Evolutionary conservation across 202 grass and related monocot genomes (phyloP), one percentile per base, ranked within the genome.

Genomic region (Setaria viridis): DNA sequence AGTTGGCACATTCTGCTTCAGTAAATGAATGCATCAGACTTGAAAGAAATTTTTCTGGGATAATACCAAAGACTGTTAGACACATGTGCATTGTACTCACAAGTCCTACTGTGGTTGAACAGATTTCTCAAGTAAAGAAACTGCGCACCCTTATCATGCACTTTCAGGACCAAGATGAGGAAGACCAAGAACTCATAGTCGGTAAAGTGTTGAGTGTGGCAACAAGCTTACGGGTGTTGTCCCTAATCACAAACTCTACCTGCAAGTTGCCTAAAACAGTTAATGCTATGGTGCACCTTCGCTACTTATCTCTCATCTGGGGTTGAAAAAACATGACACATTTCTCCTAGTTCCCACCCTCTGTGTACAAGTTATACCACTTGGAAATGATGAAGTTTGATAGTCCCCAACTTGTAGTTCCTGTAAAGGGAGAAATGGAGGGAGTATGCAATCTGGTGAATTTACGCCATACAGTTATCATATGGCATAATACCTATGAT

Each of bases 61-160:
- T n/a, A 20, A 21, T 0, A 47, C 50, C 0, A 4, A 32, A 45
- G 7, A 69, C 62, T 57, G 16, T 80, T 67, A 69, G 85, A 0
- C 89, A 91, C 17, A 25, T 91, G 11, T 45, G 0, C 41, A 79
- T 43, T 68, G 19, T 69, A 21, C 7, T 14, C 0, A 75, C 67
- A 80, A 70, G 51, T 80, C 30, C 53, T 69, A 69, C 4, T 59
- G 2, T 84, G 16, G 54, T 84, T 4, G 12, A 48, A 13, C 17
- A 46, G 25, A 35, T 87, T 1, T 30, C 25, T 9, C 58, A 80
- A 59, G 55, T 48, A 78, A 80, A 87, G 80, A 91, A 84, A 74
- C 35, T 91, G 17, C 89, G 80, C 15, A 91, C 89, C 0, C 80
- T 87, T 82, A 21, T 90, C 62, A 77, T 90, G 59, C 14, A 47